A percentile compares a stretch with the other conserved stretches of the same genome.
phyloP scores from a whole-genome alignment of 768 basidiomycete genomes.

The Termitomyces sp. region DNA sequence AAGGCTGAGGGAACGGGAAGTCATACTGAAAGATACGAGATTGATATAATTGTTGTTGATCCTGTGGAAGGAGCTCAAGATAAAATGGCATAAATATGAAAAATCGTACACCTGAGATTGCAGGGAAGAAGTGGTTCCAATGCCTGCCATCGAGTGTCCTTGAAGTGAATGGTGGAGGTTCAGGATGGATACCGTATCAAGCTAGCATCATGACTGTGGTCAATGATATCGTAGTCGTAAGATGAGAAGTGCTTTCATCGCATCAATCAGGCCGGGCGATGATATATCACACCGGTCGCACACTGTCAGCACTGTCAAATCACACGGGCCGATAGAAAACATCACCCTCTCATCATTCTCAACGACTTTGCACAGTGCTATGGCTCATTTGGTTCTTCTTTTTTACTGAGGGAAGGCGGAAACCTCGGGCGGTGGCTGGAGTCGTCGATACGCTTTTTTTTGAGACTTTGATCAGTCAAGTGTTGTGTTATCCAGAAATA shows the following conservation, averaged over 20 bases:
- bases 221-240: not conserved
- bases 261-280: not conserved
- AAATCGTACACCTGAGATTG: constrained; percentile 3
- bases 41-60: constrained; percentile 15
- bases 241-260: not conserved
- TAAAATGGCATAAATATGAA: not conserved
- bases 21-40: constrained; percentile 19
- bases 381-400: no score
- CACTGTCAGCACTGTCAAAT: not conserved
- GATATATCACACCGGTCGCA: no score
- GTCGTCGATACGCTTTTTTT: no score
- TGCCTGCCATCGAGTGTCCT: not conserved
- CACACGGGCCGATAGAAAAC: no score
- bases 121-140: not conserved
- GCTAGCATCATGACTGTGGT: not conserved
- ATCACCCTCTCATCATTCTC: no score
- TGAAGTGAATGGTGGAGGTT: not conserved
- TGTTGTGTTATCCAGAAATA: no score
- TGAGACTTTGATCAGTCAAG: no score
- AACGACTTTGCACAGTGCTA: no score
- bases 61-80: constrained; percentile 6
- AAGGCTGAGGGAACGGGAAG: not conserved
- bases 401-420: no score
- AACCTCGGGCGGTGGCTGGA: no score
- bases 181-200: not conserved